Conservation (phyloP, 2,329 filamentous ascomycete species). For the Xylariomycetidae sp. region DNA sequence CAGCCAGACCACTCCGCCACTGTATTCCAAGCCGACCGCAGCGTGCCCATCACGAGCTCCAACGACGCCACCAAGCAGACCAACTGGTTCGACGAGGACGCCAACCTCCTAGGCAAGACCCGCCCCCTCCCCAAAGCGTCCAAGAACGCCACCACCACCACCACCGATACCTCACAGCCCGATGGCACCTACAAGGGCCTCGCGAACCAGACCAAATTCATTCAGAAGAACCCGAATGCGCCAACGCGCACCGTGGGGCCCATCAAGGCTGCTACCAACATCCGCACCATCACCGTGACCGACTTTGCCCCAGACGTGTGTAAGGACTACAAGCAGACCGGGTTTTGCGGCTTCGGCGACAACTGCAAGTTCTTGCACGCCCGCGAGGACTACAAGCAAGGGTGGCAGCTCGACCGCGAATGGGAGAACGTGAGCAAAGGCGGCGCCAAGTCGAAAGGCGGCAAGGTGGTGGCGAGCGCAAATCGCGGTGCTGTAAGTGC, state of each 20-base stretch:
- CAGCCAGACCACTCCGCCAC: slow-evolving; percentile 43
- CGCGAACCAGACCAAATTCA: slow-evolving; percentile 68
- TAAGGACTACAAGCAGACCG: slow-evolving; percentile 87
- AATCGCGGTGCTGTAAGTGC: slow-evolving; percentile 37
- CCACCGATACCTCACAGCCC: slow-evolving; percentile 23
- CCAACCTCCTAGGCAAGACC: slow-evolving; percentile 56
- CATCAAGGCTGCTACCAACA: slow-evolving; percentile 81
- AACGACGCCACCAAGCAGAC: slow-evolving; percentile 88
- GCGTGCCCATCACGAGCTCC: slow-evolving; percentile 56
- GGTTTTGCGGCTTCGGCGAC: slow-evolving; percentile 67
- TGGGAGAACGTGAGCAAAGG: slow-evolving; percentile 84
- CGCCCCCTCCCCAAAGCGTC: slow-evolving; percentile 31
- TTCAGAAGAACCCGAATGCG: slow-evolving; percentile 76
- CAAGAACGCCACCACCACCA: slow-evolving; percentile 13
- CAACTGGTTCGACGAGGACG: slow-evolving; percentile 84
- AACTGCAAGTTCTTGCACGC: slow-evolving; percentile 78
- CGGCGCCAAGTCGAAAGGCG: slow-evolving; percentile 56
- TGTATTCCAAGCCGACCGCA: slow-evolving; percentile 57
- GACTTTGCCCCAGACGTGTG: slow-evolving; percentile 93
- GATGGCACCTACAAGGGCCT: slow-evolving; percentile 75
- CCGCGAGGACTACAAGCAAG: slow-evolving; percentile 77
- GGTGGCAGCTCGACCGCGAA: slow-evolving; percentile 91
- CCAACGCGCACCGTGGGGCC: slow-evolving; percentile 71
- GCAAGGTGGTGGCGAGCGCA: slow-evolving; percentile 58
- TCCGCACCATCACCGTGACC: slow-evolving; percentile 83